Conservation (phyloP, 768 basidiomycete genomes). For the Dendrothele bispora region DNA sequence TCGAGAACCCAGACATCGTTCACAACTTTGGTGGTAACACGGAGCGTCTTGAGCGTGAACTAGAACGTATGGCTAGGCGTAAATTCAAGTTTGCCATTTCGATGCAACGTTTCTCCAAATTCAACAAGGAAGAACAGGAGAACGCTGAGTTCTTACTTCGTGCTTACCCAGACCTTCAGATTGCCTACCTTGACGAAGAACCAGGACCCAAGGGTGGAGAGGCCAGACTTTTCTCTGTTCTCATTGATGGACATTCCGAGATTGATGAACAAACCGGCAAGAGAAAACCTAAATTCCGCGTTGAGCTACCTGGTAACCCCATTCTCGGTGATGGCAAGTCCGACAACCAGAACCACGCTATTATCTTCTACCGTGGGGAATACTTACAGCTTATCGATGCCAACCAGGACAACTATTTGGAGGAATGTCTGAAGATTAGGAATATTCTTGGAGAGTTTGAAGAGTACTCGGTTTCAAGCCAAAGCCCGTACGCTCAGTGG, state of each 20-base stretch:
- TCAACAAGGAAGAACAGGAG: slow-evolving; percentile 98
- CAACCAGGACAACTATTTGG: slow-evolving; percentile 99
- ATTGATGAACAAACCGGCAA: slow-evolving; percentile 85
- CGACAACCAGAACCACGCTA: slow-evolving; percentile 99
- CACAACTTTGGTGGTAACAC: slow-evolving; percentile 96
- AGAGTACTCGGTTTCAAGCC: slow-evolving; percentile 84
- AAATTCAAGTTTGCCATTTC: slow-evolving; percentile 99
- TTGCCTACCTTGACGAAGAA: slow-evolving; percentile 97
- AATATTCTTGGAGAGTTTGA: slow-evolving; percentile 98
- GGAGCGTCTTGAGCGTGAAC: slow-evolving; percentile 90
- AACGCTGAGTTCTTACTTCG: slow-evolving; percentile 97
- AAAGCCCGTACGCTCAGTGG: slow-evolving; percentile 96
- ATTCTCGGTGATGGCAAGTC: slow-evolving; percentile 99
- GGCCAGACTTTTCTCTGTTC: slow-evolving; percentile 83
- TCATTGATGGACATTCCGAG: slow-evolving; percentile 98
- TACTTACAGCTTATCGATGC: slow-evolving; percentile 99
- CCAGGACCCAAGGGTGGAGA: slow-evolving; percentile 87
- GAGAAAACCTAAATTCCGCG: slow-evolving; percentile 94
- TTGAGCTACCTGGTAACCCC: slow-evolving; percentile 97
- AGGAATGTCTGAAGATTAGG: slow-evolving; percentile 98
- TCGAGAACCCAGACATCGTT: slow-evolving; percentile 97
- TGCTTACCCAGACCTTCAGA: slow-evolving; percentile 97
- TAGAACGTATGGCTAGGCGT: slow-evolving; percentile 94
- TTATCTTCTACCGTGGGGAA: slow-evolving; percentile 98
- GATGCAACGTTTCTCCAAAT: slow-evolving; percentile 99